These are phyloP conservation scores for Cubamyces sp. DNA, from an alignment of 768 basidiomycete genomes.

Conservation along the genomic window DNA sequence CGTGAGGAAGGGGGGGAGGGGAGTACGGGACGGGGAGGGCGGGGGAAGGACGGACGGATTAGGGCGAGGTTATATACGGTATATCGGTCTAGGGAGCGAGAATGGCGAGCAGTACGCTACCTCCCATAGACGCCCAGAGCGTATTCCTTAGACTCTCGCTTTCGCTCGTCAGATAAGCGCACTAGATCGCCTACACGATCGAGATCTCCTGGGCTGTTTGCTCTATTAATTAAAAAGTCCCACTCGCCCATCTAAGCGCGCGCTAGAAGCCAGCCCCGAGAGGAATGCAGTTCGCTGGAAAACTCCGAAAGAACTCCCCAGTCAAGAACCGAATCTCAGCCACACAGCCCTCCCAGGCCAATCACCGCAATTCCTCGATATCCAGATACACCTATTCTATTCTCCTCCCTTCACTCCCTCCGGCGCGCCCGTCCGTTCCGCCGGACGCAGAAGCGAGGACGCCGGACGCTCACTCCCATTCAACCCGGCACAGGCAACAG, in stretches of 20 bases:
- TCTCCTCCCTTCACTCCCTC: not conserved
- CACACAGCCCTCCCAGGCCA: not conserved
- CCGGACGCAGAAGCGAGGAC: not conserved
- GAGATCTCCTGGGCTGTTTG: constrained; percentile 5
- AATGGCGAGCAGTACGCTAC: constrained; percentile 4
- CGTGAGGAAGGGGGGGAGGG: constrained; percentile 8
- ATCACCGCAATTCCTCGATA: not conserved
- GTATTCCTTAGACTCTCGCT: not conserved
- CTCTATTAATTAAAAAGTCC: constrained; percentile 13
- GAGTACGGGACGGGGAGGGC: constrained; percentile 18
- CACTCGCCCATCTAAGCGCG: constrained; percentile 4
- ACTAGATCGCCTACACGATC: not conserved
- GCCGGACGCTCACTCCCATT: no score
- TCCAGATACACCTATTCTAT: not conserved
- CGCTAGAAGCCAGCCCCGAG: constrained; percentile 8
- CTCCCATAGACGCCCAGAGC: not conserved
- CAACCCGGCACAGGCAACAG: not conserved
- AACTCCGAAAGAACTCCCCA: constrained; percentile 16
- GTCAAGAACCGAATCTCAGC: constrained; percentile 8
- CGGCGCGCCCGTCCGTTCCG: not conserved
- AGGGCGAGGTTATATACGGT: constrained; percentile 25
- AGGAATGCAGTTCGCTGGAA: constrained; percentile 20
- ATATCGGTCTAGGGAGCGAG: constrained; percentile 12
- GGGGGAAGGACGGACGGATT: constrained; percentile 21
- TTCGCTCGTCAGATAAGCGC: constrained; percentile 2